Base-by-base conservation (phyloP, 306 rosid genomes). In the Geum urbanum region DNA sequence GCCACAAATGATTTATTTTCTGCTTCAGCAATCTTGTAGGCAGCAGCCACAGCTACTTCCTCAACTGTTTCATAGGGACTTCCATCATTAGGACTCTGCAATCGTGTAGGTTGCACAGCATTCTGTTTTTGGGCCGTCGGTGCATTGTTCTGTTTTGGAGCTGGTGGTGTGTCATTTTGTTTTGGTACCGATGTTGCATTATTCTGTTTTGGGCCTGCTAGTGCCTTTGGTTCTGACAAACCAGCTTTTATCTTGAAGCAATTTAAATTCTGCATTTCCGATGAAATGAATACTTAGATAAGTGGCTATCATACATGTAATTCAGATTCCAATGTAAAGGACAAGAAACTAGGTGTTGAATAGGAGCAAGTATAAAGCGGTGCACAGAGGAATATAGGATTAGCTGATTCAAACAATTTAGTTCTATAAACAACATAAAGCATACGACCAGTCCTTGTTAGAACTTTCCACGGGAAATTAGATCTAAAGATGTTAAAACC, bases 11-110 rank as follows among this genome's bases (percentile, higher is more conserved):
- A 73, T 69, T 70, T 81, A 63, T 81, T 69, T 70, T 81, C 81
- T n/a, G 85, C 79, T 8, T 81, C 85, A 9, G 85, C 85, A 51
- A 81, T 69, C 79, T 66, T 81, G 71, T 39, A 45, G 49, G 85
- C 81, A 0, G 85, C 81, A 15, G 73, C 56, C 18, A 58, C 53
- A 7, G 81, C 77, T 18, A 63, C 72, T 51, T 70, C 85, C 46
- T 77, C 79, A 37, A 63, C 20, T 8, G 78, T 72, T 47, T 76
- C 81, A 32, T 20, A 20, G 10, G 47, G 1, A 15, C 19, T 50
- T 59, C 14, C 49, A 27, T 45, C 5, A 53, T 10, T 41, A 22
- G 60, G 20, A 44, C 46, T 66, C 51, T 43, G 77, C 53, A 16
- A 51, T 11, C 39, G 77, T 16, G 56, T 73, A 24, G 54, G 72